Conservation (phyloP, 495 filamentous ascomycete genomes). For the Saxophila tyrrhenica region DNA sequence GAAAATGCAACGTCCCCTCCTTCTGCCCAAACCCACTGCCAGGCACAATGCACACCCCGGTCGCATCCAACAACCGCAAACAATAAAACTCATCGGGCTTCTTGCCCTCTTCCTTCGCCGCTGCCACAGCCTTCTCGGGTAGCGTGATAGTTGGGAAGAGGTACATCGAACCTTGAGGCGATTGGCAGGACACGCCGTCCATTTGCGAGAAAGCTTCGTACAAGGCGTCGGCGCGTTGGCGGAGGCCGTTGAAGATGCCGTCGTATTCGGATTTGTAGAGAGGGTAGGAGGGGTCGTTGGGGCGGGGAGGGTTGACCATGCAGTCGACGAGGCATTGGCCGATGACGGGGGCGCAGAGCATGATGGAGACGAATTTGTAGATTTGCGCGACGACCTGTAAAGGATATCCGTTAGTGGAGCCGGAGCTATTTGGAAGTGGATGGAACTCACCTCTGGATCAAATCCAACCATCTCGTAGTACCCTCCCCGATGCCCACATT, state of each 20-base stretch:
- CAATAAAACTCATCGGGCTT: constrained; percentile 89
- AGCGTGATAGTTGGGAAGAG: constrained; percentile 89
- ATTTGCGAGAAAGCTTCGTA: constrained; percentile 84
- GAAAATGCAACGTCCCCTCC: constrained; percentile 82
- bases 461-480: constrained; percentile 94
- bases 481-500: constrained; percentile 93
- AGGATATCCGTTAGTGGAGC: not conserved
- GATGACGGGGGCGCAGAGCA: constrained; percentile 85
- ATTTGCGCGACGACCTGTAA: constrained; percentile 69
- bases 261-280: constrained; percentile 78
- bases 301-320: constrained; percentile 87
- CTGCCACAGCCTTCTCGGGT: constrained; percentile 58
- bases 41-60: constrained; percentile 89
- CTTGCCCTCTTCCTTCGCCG: constrained; percentile 61
- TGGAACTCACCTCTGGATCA: constrained; percentile 41
- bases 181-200: constrained; percentile 86
- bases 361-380: constrained; percentile 96
- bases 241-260: constrained; percentile 61
- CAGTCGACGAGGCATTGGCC: constrained; percentile 92
- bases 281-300: constrained; percentile 68
- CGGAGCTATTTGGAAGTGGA: not conserved
- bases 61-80: constrained; percentile 78
- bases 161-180: constrained; percentile 89
- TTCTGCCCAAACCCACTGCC: constrained; percentile 91
- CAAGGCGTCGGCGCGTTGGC: constrained; percentile 67